These are phyloP conservation scores for Pythium dissotocum DNA, from an alignment of 352 stramenopile genomes.

Conservation along the genomic window DNA sequence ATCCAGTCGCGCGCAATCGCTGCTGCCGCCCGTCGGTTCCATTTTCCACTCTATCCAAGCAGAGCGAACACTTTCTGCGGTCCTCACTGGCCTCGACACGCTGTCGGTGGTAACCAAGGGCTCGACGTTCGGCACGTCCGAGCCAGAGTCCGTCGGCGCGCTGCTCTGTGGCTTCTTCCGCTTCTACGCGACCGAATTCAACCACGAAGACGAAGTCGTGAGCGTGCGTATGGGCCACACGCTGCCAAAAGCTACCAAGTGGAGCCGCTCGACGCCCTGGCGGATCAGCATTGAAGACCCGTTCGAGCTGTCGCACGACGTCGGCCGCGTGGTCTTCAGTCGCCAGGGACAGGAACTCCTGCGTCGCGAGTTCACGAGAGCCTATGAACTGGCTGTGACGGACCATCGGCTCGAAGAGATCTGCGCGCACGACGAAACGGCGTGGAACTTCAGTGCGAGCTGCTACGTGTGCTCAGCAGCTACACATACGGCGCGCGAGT, in stretches of 20 bases:
- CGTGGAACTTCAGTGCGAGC: slow-evolving; percentile 46
- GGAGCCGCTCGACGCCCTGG: slow-evolving; percentile 65
- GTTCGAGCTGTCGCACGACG: slow-evolving; percentile 81
- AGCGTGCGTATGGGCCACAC: slow-evolving; percentile 82
- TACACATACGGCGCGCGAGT: slow-evolving; percentile 61
- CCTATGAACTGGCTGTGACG: slow-evolving; percentile 47
- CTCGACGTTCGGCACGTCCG: slow-evolving; percentile 62
- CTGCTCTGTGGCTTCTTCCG: slow-evolving; percentile 96
- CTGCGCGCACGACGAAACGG: slow-evolving; percentile 47
- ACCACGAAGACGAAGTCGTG: slow-evolving; percentile 93
- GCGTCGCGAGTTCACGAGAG: slow-evolving; percentile 55
- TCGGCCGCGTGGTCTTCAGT: slow-evolving; percentile 80
- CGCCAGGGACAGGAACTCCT: slow-evolving; percentile 65
- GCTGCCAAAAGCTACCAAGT: slow-evolving; percentile 72
- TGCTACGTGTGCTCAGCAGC: slow-evolving; percentile 69
- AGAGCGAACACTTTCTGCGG: slow-evolving; percentile 89
- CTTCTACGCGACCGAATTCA: slow-evolving; percentile 96
- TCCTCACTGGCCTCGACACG: slow-evolving; percentile 73
- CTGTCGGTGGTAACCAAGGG: slow-evolving; percentile 45
- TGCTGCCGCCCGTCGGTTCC: slow-evolving; percentile 48
- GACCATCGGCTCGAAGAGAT: slow-evolving; percentile 56
- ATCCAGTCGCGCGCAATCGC: slow-evolving; percentile 49
- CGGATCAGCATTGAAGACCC: slow-evolving; percentile 87
- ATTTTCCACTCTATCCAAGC: slow-evolving; percentile 72
- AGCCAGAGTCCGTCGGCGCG: slow-evolving; percentile 86